Evolutionary conservation across 148 eudicot species (phyloP), one percentile per base, ranked within the genome.

Genomic region (Rhododendron simsii): DNA sequence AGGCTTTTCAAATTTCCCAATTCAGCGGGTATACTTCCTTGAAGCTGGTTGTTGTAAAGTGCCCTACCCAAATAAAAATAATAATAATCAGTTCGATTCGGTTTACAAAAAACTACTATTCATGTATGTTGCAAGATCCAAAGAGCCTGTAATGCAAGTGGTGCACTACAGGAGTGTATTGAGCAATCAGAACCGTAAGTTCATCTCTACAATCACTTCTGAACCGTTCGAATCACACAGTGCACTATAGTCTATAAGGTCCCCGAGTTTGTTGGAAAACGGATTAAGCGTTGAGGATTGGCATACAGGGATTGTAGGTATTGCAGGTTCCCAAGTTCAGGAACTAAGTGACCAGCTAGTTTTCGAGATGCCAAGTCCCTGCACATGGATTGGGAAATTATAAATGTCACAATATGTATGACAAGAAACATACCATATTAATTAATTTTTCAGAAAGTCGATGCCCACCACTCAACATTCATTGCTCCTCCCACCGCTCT

Each of bases 281-380:
- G 2, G 7, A 3, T 67, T 12, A 13, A 13, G 7, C 13, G 23
- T 69, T 11, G 37, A n/a, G 75, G 15, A 69, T 11, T 11, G 75
- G 39, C 33, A 69, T 85, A 95, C 98, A 95, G 90, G 88, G 92
- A 93, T 85, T 94, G 96, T 16, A 95, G 95, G 83, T 90, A 90
- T 88, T 92, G 93, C 69, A 95, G 95, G 88, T 89, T 95, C 77
- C 93, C 95, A 78, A 95, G 93, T n/a, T 95, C 93, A 80, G 96
- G 92, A 48, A 95, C 94, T 30, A 95, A 86, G 82, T 92, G 92
- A 84, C 96, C 98, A 73, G 94, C 90, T 73, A 95, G 89, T 86
- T 92, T 93, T 74, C 92, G 89, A 84, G 89, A 91, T 33, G 92
- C 93, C 82, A 95, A 92, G 87, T 95, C 96, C 90, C 98, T 95